phyloP scores from a whole-genome alignment of 371 early-diverging fungal genomes.

The Mucor racemosus region DNA sequence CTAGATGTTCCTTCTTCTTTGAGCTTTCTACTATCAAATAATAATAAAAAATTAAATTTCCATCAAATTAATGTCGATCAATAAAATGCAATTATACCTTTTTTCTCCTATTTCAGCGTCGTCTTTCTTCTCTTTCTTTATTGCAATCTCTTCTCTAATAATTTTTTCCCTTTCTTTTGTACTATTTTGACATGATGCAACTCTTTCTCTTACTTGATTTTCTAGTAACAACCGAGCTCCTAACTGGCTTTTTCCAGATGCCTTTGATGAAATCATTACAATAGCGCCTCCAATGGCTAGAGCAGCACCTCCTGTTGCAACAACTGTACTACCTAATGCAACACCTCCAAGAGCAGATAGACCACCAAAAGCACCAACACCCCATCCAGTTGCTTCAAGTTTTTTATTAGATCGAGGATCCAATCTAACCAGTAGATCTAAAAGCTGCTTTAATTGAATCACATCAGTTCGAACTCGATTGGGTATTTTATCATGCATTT shows the following conservation, averaged over 20 bases:
- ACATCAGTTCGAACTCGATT: slow-evolving; percentile 49
- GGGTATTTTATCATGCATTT: slow-evolving; percentile 47
- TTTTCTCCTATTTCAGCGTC: not conserved
- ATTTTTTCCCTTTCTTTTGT: not conserved
- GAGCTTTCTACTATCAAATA: not conserved
- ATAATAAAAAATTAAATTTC: not conserved
- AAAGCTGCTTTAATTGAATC: slow-evolving; percentile 41
- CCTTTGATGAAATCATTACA: slow-evolving; percentile 33
- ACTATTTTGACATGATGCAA: slow-evolving; percentile 8
- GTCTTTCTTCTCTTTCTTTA: not conserved
- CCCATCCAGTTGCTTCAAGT: slow-evolving; percentile 51
- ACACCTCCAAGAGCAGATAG: slow-evolving; percentile 55
- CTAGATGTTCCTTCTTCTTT: not conserved
- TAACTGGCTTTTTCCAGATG: slow-evolving; percentile 25
- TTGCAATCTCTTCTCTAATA: slow-evolving; percentile 10
- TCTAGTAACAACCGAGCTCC: slow-evolving; percentile 35
- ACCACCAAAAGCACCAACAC: slow-evolving; percentile 50
- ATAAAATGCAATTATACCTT: not conserved
- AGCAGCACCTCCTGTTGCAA: slow-evolving; percentile 40
- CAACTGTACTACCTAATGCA: slow-evolving; percentile 46
- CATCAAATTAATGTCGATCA: not conserved
- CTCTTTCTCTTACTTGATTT: slow-evolving; percentile 22
- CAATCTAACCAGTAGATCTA: slow-evolving; percentile 42
- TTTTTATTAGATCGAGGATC: slow-evolving; percentile 58
- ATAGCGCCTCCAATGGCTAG: slow-evolving; percentile 39